Conservation (phyloP, 805 yeast species). For the Lachancea thermotolerans region DNA sequence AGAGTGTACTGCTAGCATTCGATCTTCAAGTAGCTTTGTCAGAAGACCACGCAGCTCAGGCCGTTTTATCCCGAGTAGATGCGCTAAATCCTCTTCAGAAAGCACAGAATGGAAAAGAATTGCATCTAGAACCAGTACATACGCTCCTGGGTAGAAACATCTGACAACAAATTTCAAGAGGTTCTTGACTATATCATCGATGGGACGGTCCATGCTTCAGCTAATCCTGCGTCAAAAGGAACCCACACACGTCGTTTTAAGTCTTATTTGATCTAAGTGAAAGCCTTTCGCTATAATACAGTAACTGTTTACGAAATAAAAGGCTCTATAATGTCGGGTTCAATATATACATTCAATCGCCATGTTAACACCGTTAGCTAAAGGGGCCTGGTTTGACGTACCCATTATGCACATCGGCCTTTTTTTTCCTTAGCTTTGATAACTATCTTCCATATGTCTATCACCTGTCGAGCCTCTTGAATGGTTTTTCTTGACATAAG, state of each 20-base stretch:
- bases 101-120: conserved; percentile 80
- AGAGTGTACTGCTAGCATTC: conserved; percentile 61
- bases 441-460: background rate
- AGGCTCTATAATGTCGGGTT: too few species aligned
- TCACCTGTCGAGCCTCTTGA: background rate
- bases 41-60: conserved; percentile 82
- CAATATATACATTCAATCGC: too few species aligned
- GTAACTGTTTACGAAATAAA: too few species aligned
- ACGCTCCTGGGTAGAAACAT: conserved; percentile 82
- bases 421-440: background rate
- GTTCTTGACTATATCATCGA: conserved; percentile 37
- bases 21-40: conserved; percentile 76
- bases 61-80: conserved; percentile 72
- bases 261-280: too few species aligned
- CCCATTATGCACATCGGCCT: background rate
- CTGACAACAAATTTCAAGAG: conserved; percentile 73
- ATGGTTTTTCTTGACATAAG: conserved; percentile 7
- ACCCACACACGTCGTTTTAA: background rate
- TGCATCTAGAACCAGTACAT: conserved; percentile 81
- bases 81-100: conserved; percentile 85
- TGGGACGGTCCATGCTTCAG: conserved; percentile 29
- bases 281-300: too few species aligned
- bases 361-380: background rate
- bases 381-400: background rate
- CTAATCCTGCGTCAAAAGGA: background rate